These are phyloP conservation scores for Rubroboletus satanas DNA, from an alignment of 768 basidiomycete genomes.

Conservation along the genomic window DNA sequence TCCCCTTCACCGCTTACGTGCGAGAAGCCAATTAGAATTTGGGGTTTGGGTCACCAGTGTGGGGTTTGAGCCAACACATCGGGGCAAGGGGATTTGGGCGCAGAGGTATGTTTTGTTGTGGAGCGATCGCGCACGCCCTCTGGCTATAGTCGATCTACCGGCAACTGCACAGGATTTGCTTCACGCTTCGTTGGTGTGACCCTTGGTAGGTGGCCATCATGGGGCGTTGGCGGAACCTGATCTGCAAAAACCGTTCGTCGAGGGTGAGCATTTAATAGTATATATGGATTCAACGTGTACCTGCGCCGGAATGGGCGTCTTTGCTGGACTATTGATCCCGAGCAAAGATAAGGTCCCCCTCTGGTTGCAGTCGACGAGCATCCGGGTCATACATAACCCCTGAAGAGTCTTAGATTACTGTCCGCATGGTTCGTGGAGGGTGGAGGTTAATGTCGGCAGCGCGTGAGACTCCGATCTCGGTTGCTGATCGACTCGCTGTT, in stretches of 20 bases:
- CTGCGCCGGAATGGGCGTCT: slow-evolving; percentile 3
- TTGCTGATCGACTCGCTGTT: slow-evolving; percentile 1
- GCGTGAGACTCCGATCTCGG: slow-evolving; percentile 21
- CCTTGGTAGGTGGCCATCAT: background rate
- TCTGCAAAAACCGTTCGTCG: slow-evolving; percentile 2
- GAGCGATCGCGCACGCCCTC: slow-evolving; percentile 9
- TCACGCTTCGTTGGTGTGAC: background rate
- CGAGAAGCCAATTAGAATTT: background rate
- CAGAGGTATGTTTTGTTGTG: slow-evolving; percentile 1
- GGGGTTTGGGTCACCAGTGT: background rate
- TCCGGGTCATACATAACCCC: background rate
- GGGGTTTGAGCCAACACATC: background rate
- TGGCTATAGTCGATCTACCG: background rate
- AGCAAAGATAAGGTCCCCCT: background rate
- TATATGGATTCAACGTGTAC: slow-evolving; percentile 3
- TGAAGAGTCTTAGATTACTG: background rate
- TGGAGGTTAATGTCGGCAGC: slow-evolving; percentile 13
- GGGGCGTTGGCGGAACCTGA: slow-evolving; percentile 2
- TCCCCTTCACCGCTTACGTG: background rate
- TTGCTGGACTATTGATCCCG: slow-evolving; percentile 6
- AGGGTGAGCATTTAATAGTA: background rate
- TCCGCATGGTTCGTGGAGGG: background rate
- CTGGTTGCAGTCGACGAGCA: background rate
- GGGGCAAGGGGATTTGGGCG: background rate
- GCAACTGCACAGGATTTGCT: background rate